A percentile compares a stretch with the other conserved stretches of the same genome.
Evolutionary conservation across 768 basidiomycete species (phyloP).

Genomic region (Boletus edulis): DNA sequence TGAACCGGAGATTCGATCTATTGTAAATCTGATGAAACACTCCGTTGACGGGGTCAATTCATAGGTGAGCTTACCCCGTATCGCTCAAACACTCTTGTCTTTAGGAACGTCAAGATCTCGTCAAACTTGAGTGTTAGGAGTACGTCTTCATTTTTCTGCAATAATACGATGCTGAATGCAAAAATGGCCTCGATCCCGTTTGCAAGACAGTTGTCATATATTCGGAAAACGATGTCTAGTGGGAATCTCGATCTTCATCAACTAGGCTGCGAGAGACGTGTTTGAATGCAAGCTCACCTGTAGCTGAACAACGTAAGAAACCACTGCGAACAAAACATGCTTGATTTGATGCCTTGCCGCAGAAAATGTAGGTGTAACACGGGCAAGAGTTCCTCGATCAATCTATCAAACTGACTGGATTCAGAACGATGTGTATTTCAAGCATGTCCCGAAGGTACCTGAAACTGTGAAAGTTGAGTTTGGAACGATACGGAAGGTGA

Average conservation of each 20-base stretch:
- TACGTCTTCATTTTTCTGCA: slow-evolving; percentile 83
- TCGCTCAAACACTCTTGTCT: slow-evolving; percentile 74
- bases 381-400: slow-evolving; percentile 90
- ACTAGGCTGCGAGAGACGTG: neutral
- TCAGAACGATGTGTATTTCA: slow-evolving; percentile 15
- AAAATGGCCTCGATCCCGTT: slow-evolving; percentile 98
- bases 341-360: slow-evolving; percentile 92
- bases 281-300: slow-evolving; percentile 47
- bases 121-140: slow-evolving; percentile 87
- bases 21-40: neutral
- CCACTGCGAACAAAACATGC: slow-evolving; percentile 99
- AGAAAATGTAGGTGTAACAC: slow-evolving; percentile 92
- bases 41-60: neutral
- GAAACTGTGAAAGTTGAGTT: slow-evolving; percentile 45
- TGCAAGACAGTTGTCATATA: slow-evolving; percentile 95
- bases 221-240: slow-evolving; percentile 89
- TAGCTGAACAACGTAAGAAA: slow-evolving; percentile 97
- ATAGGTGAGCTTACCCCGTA: slow-evolving; percentile 52
- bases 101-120: slow-evolving; percentile 82
- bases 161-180: slow-evolving; percentile 83
- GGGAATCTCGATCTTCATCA: slow-evolving; percentile 65
- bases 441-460: slow-evolving; percentile 40
- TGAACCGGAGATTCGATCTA: slow-evolving; percentile 31
- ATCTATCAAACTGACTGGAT: slow-evolving; percentile 75
- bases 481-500: neutral